Percentiles rank a stretch among this genome's conserved stretches.
These are phyloP conservation scores for Dendrobium huoshanense DNA, from an alignment of 106 monocot genomes.

Conservation along the genomic window DNA sequence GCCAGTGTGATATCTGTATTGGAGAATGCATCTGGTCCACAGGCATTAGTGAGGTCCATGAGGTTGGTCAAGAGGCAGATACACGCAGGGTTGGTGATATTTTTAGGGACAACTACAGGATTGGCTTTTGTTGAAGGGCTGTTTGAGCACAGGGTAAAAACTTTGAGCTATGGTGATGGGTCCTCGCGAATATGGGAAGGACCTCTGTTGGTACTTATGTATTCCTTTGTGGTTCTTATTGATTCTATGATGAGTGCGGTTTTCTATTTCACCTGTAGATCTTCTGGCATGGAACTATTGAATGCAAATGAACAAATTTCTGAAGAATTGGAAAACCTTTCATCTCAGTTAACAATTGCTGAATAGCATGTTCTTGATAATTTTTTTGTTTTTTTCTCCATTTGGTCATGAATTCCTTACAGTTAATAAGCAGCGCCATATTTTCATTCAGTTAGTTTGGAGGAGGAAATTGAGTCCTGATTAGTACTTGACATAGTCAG, in stretches of 20 bases:
- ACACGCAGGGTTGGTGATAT: constrained; percentile 71
- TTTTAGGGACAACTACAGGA: constrained; percentile 78
- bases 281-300: constrained; percentile 27
- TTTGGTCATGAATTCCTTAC: no score
- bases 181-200: constrained; percentile 94
- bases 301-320: neutral
- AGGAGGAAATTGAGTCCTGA: no score
- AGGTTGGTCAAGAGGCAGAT: constrained; percentile 62
- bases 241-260: constrained; percentile 96
- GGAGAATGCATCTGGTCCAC: constrained; percentile 48
- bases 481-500: no score
- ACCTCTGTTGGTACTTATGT: constrained; percentile 77
- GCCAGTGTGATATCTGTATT: constrained; percentile 69
- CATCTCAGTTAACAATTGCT: neutral
- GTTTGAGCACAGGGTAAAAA: constrained; percentile 97
- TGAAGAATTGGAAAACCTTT: constrained; percentile 5
- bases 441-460: no score
- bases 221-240: constrained; percentile 75
- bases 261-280: constrained; percentile 92
- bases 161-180: constrained; percentile 93
- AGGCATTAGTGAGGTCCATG: constrained; percentile 58
- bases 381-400: no score
- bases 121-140: constrained; percentile 80
- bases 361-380: neutral
- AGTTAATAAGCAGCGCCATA: no score